These are phyloP conservation scores for Neolecta irregularis DNA, from an alignment of 1,139 yeast species.

Conservation along the genomic window DNA sequence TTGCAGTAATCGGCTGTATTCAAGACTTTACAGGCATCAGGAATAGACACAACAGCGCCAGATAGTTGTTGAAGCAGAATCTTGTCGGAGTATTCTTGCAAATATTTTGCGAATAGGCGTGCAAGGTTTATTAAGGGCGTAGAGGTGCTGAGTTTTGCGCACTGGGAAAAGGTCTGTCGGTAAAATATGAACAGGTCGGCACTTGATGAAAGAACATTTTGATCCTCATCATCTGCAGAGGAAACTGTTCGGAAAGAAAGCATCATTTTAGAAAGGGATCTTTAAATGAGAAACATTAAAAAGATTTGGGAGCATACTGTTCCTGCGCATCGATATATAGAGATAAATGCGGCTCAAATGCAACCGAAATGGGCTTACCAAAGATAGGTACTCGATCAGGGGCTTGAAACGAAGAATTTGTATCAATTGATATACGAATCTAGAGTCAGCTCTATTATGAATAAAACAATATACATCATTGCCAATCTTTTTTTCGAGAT, in stretches of 20 bases:
- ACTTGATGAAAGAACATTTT: slow-evolving; percentile 62
- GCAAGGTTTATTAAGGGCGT: slow-evolving; percentile 44
- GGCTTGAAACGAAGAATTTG: slow-evolving; percentile 4
- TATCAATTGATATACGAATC: slow-evolving; percentile 12
- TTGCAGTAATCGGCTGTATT: slow-evolving; percentile 86
- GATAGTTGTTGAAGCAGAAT: slow-evolving; percentile 50
- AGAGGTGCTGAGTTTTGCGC: slow-evolving; percentile 60
- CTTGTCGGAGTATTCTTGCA: slow-evolving; percentile 46
- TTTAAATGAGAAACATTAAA: neutral
- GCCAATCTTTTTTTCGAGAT: slow-evolving; percentile 35
- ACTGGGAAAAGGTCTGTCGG: slow-evolving; percentile 55
- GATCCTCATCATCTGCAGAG: slow-evolving; percentile 31
- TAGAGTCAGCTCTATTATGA: neutral
- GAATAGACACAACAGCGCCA: slow-evolving; percentile 25
- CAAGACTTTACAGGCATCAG: slow-evolving; percentile 53
- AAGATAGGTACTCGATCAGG: slow-evolving; percentile 17
- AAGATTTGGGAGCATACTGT: slow-evolving; percentile 19
- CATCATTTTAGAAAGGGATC: slow-evolving; percentile 16
- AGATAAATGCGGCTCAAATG: slow-evolving; percentile 70
- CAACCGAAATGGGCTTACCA: slow-evolving; percentile 45
- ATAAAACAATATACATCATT: slow-evolving; percentile 1
- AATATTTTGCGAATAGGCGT: slow-evolving; percentile 49
- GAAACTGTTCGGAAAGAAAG: slow-evolving; percentile 26
- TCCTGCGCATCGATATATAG: slow-evolving; percentile 88
- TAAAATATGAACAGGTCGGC: slow-evolving; percentile 72